These are phyloP conservation scores for Chytriomyces hyalinus DNA, from an alignment of 192 early-diverging fungal species.

Conservation along the genomic window DNA sequence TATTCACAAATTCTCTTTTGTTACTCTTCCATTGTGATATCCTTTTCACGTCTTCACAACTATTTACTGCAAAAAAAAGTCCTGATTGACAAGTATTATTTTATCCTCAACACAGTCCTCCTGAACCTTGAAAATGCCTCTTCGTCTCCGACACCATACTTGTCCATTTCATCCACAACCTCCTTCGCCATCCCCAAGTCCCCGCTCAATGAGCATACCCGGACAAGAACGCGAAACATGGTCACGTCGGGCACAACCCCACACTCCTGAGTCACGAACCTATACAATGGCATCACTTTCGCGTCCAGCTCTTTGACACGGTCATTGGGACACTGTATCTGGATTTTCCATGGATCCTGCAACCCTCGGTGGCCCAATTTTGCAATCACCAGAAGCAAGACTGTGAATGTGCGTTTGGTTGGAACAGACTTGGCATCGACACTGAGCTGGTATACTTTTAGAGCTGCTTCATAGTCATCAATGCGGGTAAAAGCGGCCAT, in stretches of 20 bases:
- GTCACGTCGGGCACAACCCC: background rate
- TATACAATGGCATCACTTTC: background rate
- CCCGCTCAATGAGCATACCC: background rate
- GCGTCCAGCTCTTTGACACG: background rate
- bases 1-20: no score
- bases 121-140: background rate
- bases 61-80: no score
- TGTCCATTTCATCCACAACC: background rate
- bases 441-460: background rate
- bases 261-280: background rate
- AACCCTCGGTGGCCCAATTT: no score
- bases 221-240: background rate
- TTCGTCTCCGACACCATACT: slow-evolving; percentile 2
- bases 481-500: slow-evolving; percentile 3
- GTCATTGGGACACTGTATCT: background rate
- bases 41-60: no score
- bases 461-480: background rate
- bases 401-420: background rate
- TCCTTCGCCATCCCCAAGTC: background rate
- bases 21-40: no score
- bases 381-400: background rate
- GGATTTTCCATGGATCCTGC: background rate
- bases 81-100: no score
- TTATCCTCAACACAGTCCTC: background rate
- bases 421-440: background rate